A percentile compares a stretch with the other conserved stretches of the same genome.
phyloP scores from a whole-genome alignment of 2,329 filamentous ascomycete species.

The Sarocladium kiliense region DNA sequence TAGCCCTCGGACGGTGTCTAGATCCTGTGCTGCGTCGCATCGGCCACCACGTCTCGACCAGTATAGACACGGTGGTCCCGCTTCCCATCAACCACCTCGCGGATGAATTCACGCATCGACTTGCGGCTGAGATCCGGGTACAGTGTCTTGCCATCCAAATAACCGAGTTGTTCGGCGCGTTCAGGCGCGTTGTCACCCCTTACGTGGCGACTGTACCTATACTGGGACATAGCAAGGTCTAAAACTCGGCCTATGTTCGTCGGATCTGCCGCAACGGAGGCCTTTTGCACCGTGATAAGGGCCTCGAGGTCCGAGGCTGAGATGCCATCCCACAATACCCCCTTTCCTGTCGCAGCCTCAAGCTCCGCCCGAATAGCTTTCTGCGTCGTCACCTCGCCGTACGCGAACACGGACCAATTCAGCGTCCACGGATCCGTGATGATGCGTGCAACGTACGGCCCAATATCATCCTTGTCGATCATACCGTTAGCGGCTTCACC shows the following conservation, averaged over 20 bases:
- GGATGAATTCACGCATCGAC: constrained; percentile 60
- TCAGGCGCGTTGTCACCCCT: constrained; percentile 49
- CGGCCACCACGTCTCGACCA: too few relatives aligned
- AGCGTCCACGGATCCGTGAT: constrained; percentile 46
- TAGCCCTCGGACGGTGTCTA: too few relatives aligned
- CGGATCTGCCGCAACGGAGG: too few relatives aligned
- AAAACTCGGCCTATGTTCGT: too few relatives aligned
- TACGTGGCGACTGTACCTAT: constrained; percentile 38
- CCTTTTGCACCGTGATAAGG: too few relatives aligned
- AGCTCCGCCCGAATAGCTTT: constrained; percentile 40
- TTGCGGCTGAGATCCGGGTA: constrained; percentile 52
- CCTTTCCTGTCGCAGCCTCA: constrained; percentile 38
- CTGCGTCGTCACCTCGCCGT: constrained; percentile 38
- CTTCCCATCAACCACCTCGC: too few relatives aligned
- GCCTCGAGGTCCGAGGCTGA: too few relatives aligned
- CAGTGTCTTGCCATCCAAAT: constrained; percentile 45
- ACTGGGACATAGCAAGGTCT: too few relatives aligned
- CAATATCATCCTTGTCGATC: constrained; percentile 48
- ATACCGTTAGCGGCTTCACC: constrained; percentile 38
- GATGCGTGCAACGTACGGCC: constrained; percentile 45
- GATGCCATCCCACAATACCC: neutral
- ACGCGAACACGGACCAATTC: constrained; percentile 46
- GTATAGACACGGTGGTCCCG: too few relatives aligned
- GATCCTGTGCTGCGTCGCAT: too few relatives aligned
- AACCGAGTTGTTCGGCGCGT: constrained; percentile 49